Evolutionary conservation across 2,329 filamentous ascomycete genomes (phyloP).

Genomic region (Phymatotrichopsis omnivora): DNA sequence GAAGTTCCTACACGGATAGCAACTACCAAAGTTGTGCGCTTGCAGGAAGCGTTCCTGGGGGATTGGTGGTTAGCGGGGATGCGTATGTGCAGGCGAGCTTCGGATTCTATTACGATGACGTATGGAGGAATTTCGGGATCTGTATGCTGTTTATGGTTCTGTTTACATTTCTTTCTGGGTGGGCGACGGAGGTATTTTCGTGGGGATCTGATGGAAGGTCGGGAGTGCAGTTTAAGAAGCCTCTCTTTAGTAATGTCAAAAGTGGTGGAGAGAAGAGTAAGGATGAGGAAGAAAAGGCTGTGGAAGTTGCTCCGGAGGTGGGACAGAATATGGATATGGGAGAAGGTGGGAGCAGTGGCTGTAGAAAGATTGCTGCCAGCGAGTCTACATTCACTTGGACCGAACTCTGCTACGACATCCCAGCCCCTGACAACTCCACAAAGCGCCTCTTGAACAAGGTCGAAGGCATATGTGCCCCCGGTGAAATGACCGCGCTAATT

Average conservation of each 20-base stretch:
- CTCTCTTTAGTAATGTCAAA: constrained; percentile 49
- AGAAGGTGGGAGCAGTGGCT: constrained; percentile 20
- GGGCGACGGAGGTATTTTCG: constrained; percentile 21
- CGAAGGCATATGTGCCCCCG: constrained; percentile 21
- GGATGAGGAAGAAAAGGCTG: constrained; percentile 30
- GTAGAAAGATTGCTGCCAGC: constrained; percentile 23
- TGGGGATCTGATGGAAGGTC: constrained; percentile 51
- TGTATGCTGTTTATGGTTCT: constrained; percentile 42
- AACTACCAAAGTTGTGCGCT: constrained; percentile 49
- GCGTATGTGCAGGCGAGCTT: constrained; percentile 47
- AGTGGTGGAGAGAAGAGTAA: constrained; percentile 32
- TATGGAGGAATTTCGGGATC: constrained; percentile 51
- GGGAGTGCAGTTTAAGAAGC: constrained; percentile 54
- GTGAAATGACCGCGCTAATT: constrained; percentile 24
- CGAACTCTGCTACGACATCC: constrained; percentile 20
- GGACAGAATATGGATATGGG: background rate
- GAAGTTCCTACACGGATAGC: constrained; percentile 37
- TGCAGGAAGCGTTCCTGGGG: constrained; percentile 46
- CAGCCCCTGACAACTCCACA: constrained; percentile 23
- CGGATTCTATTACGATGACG: constrained; percentile 45
- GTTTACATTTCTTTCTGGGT: constrained; percentile 39
- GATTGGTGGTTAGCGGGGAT: constrained; percentile 43
- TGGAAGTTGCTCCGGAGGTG: constrained; percentile 26
- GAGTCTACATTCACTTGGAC: constrained; percentile 21
- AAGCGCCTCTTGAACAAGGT: constrained; percentile 19